Base-by-base conservation (phyloP, 2,329 filamentous ascomycete genomes). In the Fusarium transvaalense region DNA sequence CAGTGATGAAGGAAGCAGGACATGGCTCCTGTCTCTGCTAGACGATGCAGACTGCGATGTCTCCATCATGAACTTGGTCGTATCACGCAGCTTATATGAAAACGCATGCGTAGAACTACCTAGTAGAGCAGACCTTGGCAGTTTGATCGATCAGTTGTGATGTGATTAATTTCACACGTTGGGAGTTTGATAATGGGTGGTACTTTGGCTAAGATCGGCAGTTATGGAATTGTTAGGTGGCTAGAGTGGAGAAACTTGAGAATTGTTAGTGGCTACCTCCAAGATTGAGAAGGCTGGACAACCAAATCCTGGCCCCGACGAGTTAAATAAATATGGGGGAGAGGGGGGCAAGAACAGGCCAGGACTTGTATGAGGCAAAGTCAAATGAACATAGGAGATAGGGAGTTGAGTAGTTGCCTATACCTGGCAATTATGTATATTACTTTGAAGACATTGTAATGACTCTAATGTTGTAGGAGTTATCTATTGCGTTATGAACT, bases 1-100 rank as follows among this genome's bases (percentile, higher is more conserved):
- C 27, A 90, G 83, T 42, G 78, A 83, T 37, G 77, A 62, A 19
- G 87, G 85, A 45, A 88, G 78, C 38, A 66, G 73, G 58, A 74
- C 55, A 64, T 66, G 19, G 43, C 57, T 52, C 32, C 54, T 42
- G 17, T 37, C 50, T 13, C 31, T 21, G 39, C 39, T 35, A 53
- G 52, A 35, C 21, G 19, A 52, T 31, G 54, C 27, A 37, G 61
- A 25, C 35, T 45, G 54, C 38, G 56, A 59, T 21, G 62, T 35
- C n/a, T 66, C 56, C 61, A 71, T 75, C 34, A 56, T 38, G 57
- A 45, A 37, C 3, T 51, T 50, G n/a, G 54, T 19, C 21, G 34
- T 37, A 14, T 50, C 37, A 54, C 43, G 23, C 10, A 58, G 56
- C 29, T 27, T 23, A 32, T 51, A 17, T 15, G 38, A 56, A 48